Evolutionary conservation across 495 filamentous ascomycete species (phyloP).

Genomic region (Glarea lozoyensis): DNA sequence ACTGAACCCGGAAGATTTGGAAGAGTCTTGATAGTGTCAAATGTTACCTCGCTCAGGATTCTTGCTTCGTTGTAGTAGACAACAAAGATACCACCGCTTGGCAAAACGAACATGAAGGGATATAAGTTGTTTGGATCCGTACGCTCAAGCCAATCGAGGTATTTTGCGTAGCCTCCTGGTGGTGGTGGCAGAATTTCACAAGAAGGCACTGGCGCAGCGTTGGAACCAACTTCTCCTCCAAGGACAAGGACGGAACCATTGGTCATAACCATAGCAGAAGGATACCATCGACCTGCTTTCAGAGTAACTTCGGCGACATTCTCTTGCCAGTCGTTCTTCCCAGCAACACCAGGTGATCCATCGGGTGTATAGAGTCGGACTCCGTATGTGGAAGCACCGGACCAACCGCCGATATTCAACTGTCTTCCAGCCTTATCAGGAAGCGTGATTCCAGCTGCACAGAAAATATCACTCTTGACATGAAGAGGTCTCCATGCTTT

Average conservation of each 20-base stretch:
- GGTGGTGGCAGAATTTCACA: constrained; percentile 50
- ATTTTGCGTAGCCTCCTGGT: constrained; percentile 28
- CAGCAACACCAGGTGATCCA: constrained; percentile 43
- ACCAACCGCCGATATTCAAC: constrained; percentile 58
- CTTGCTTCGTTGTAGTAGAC: constrained; percentile 59
- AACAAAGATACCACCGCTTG: constrained; percentile 48
- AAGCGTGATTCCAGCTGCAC: constrained; percentile 49
- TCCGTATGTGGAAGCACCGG: constrained; percentile 51
- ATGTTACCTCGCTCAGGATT: constrained; percentile 48
- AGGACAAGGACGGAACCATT: constrained; percentile 60
- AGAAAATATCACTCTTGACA: constrained; percentile 58
- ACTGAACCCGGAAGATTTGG: constrained; percentile 55
- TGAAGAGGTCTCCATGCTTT: constrained; percentile 52
- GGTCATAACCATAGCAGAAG: constrained; percentile 53
- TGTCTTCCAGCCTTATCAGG: constrained; percentile 56
- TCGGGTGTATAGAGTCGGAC: constrained; percentile 56
- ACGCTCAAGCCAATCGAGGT: constrained; percentile 52
- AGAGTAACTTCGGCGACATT: constrained; percentile 46
- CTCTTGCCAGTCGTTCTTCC: constrained; percentile 58
- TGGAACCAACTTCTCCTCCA: constrained; percentile 54
- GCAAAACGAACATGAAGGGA: constrained; percentile 47
- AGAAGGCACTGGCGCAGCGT: constrained; percentile 47
- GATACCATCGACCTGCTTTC: constrained; percentile 57
- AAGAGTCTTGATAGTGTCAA: constrained; percentile 42
- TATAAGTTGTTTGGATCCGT: constrained; percentile 62